Evolutionary conservation across 441 rosid species (phyloP).

Genomic region (Cnidoscolus chayamansa): DNA sequence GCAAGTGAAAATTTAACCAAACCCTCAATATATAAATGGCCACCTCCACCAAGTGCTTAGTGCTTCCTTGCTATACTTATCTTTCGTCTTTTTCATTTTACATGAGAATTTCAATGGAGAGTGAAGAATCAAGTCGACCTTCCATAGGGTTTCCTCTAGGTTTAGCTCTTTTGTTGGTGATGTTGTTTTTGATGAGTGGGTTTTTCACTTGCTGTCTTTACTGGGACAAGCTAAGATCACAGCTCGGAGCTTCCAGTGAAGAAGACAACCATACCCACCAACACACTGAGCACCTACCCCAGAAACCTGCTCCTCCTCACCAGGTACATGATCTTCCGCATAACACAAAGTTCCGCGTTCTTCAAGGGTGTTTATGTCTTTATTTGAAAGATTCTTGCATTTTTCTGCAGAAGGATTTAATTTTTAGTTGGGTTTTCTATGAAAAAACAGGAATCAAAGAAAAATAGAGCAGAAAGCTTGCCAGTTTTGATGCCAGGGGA

Average conservation of each 20-base stretch:
- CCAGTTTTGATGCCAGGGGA: conserved; percentile 56
- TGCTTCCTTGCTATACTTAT: neutral
- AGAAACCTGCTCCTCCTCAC: conserved; percentile 20
- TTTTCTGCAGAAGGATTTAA: neutral
- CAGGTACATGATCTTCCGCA: conserved; percentile 11
- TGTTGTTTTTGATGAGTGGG: conserved; percentile 32
- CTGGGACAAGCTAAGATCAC: conserved; percentile 37
- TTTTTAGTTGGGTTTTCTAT: neutral
- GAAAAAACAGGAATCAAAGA: conserved; percentile 23
- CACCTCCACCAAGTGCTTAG: neutral
- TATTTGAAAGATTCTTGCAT: neutral
- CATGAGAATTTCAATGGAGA: conserved; percentile 17
- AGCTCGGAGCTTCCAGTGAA: conserved; percentile 15
- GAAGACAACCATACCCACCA: neutral
- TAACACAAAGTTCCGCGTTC: no score
- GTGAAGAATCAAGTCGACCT: conserved; percentile 30
- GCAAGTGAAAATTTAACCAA: no score
- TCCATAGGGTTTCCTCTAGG: conserved; percentile 45
- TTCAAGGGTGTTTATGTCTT: no score
- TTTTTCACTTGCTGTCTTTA: conserved; percentile 38
- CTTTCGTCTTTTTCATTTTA: neutral
- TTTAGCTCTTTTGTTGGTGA: conserved; percentile 33
- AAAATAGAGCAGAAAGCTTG: conserved; percentile 24
- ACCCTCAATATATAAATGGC: conserved; percentile 9
- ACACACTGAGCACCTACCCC: neutral